These are phyloP conservation scores for Pistacia vera DNA, from an alignment of 345 rosid genomes.

Conservation along the genomic window DNA sequence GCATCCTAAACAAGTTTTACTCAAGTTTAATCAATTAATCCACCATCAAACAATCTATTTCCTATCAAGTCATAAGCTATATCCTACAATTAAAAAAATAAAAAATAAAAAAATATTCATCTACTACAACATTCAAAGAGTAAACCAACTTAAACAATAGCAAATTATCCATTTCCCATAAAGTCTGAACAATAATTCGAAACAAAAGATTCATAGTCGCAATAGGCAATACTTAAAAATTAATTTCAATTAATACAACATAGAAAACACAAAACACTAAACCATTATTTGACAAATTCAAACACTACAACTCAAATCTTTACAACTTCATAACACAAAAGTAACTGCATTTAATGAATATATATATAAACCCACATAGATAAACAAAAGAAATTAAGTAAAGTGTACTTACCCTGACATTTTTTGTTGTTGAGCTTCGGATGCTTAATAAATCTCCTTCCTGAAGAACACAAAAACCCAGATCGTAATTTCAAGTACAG, in stretches of 20 bases:
- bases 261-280: not conserved
- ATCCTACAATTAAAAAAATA: not conserved
- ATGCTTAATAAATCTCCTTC: not conserved
- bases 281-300: too few relatives aligned
- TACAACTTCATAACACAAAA: not conserved
- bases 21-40: too few relatives aligned
- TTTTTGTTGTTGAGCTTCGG: not conserved
- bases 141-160: not conserved
- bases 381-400: not conserved
- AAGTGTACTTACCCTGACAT: slow-evolving; percentile 10
- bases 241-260: too few relatives aligned
- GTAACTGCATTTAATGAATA: not conserved
- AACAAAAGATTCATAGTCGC: too few relatives aligned
- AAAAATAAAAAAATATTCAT: not conserved
- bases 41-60: too few relatives aligned
- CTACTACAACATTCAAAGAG: not conserved
- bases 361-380: not conserved
- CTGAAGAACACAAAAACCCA: not conserved
- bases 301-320: too few relatives aligned
- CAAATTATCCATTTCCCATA: not conserved
- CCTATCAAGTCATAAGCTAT: too few relatives aligned
- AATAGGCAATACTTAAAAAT: too few relatives aligned
- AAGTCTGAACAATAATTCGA: not conserved
- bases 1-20: too few relatives aligned
- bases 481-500: not conserved